Evolutionary conservation across 2,329 filamentous ascomycete species (phyloP).

Genomic region (Cadophora sp.): DNA sequence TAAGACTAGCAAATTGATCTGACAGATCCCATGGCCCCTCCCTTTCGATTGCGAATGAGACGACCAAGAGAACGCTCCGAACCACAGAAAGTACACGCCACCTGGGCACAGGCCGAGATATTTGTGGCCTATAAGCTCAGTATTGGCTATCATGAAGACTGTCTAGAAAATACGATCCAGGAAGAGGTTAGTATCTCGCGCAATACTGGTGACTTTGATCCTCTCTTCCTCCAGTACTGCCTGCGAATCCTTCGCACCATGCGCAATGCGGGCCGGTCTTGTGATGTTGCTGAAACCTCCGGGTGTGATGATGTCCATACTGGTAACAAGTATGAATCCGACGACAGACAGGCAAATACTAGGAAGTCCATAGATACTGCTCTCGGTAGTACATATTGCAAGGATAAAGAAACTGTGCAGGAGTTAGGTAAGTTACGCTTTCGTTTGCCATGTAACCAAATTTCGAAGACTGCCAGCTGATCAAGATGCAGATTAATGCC

Average conservation of each 20-base stretch:
- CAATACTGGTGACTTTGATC: not conserved
- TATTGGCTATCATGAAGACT: not conserved
- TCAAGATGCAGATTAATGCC: not conserved
- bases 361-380: not conserved
- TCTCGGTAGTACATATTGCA: not conserved
- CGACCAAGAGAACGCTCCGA: not conserved
- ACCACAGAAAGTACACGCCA: not conserved
- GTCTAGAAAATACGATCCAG: not conserved
- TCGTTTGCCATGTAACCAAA: not conserved
- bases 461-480: not conserved
- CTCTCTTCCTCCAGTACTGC: conserved; percentile 1
- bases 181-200: not conserved
- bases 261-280: not conserved
- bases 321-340: not conserved
- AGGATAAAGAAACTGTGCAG: not conserved
- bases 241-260: conserved; percentile 19
- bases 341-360: not conserved
- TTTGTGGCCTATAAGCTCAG: not conserved
- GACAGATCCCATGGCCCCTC: not conserved
- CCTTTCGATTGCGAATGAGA: not conserved
- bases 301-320: not conserved
- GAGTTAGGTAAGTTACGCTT: not conserved
- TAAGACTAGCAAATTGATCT: not conserved
- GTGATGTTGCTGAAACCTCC: not conserved
- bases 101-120: conserved; percentile 13